phyloP scores from a whole-genome alignment of 192 early-diverging fungal species.

The Podila clonocystis region DNA sequence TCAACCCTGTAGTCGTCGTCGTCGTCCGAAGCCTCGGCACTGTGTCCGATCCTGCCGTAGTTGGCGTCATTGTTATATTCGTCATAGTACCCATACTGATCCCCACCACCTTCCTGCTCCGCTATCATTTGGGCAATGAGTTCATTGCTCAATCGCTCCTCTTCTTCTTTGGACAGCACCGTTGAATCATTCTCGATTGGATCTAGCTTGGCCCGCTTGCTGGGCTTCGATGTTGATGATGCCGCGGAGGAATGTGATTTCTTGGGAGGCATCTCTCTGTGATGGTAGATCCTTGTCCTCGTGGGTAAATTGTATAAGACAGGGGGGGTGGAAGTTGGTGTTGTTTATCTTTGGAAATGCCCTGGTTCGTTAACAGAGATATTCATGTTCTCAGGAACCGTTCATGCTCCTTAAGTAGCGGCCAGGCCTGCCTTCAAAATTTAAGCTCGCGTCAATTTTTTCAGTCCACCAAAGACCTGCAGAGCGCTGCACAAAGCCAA shows the following conservation, averaged over 20 bases:
- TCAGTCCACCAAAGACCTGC: slow-evolving; percentile 12
- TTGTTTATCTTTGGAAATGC: no score
- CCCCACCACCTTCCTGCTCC: slow-evolving; percentile 65
- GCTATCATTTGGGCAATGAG: slow-evolving; percentile 83
- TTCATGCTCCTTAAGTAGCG: no score
- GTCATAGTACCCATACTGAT: slow-evolving; percentile 61
- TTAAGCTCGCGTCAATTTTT: no score
- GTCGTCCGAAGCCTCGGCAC: slow-evolving; percentile 51
- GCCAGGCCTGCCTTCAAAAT: no score
- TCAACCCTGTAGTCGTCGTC: slow-evolving; percentile 63
- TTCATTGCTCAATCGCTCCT: slow-evolving; percentile 83
- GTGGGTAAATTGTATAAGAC: not conserved
- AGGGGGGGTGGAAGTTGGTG: slow-evolving; percentile 1
- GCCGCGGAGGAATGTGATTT: slow-evolving; percentile 23
- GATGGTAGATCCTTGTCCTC: no score
- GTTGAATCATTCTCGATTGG: slow-evolving; percentile 1
- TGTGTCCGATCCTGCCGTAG: slow-evolving; percentile 36
- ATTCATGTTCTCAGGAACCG: no score
- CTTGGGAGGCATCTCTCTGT: slow-evolving; percentile 27
- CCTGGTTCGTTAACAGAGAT: no score
- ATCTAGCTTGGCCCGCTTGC: slow-evolving; percentile 27
- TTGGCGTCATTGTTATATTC: slow-evolving; percentile 68
- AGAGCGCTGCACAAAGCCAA: slow-evolving; percentile 55
- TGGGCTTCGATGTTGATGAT: slow-evolving; percentile 29
- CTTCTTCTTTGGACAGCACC: slow-evolving; percentile 71